Percentiles rank a stretch among this genome's conserved stretches.
Evolutionary conservation across 2,329 filamentous ascomycete genomes (phyloP).

Genomic region (Fusarium mangiferae): DNA sequence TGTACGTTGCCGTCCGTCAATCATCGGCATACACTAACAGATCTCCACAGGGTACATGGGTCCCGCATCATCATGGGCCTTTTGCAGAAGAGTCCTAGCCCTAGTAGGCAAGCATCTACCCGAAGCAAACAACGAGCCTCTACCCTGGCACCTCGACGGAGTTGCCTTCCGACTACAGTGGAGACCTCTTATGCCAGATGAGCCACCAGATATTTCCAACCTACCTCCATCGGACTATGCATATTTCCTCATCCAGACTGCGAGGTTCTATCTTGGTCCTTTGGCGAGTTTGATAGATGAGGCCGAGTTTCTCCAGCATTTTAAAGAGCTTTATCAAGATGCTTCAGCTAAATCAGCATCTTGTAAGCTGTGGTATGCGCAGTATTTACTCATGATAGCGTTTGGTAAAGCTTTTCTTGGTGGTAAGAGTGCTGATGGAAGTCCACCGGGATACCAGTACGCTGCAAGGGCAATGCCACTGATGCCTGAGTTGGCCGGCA

Average conservation of each 20-base stretch:
- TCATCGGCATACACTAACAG: neutral
- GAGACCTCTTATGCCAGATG: constrained; percentile 32
- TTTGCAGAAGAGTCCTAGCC: constrained; percentile 39
- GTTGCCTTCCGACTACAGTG: constrained; percentile 39
- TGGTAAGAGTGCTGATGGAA: constrained; percentile 39
- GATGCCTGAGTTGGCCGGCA: constrained; percentile 48
- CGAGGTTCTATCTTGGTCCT: constrained; percentile 37
- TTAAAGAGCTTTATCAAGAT: constrained; percentile 39
- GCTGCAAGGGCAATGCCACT: constrained; percentile 52
- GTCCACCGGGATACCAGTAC: constrained; percentile 51
- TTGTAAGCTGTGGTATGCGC: constrained; percentile 46
- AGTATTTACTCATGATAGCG: constrained; percentile 47
- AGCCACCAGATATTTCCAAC: constrained; percentile 36
- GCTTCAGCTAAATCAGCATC: constrained; percentile 25
- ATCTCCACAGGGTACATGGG: constrained; percentile 40
- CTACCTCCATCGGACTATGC: constrained; percentile 39
- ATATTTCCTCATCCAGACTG: constrained; percentile 38
- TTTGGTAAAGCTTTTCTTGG: constrained; percentile 48
- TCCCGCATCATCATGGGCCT: constrained; percentile 42
- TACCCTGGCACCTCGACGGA: constrained; percentile 43
- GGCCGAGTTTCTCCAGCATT: constrained; percentile 24
- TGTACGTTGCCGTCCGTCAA: neutral
- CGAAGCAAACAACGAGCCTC: constrained; percentile 34
- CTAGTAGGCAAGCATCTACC: constrained; percentile 41
- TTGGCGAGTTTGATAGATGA: constrained; percentile 38